A percentile compares a stretch with the other conserved stretches of the same genome.
Conservation (phyloP, 2,329 filamentous ascomycete genomes). For the Neofusicoccum laricinum region DNA sequence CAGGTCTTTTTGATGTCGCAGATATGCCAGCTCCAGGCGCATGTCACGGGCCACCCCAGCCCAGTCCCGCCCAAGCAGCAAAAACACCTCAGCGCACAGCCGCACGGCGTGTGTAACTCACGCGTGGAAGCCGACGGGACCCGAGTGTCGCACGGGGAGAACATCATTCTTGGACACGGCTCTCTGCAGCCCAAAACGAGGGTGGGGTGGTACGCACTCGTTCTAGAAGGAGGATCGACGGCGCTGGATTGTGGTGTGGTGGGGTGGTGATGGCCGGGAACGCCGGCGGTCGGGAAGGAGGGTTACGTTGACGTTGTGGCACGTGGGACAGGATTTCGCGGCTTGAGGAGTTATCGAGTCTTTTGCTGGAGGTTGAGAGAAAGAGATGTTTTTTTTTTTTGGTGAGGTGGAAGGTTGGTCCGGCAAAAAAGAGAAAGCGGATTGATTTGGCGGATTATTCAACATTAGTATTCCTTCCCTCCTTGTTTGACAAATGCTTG, state of each 20-base stretch:
- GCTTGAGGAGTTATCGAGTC: too few relatives aligned
- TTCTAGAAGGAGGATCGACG: neutral
- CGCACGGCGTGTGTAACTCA: neutral
- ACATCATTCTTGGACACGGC: neutral
- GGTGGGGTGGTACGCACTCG: neutral
- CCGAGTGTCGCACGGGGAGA: too few relatives aligned
- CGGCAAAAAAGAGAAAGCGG: too few relatives aligned
- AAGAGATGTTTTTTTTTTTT: neutral
- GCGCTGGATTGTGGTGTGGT: neutral
- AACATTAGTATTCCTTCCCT: too few relatives aligned
- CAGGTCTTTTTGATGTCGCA: too few relatives aligned
- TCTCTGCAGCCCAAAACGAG: neutral
- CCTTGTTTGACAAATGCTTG: too few relatives aligned
- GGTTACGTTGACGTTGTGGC: neutral
- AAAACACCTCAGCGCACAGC: neutral
- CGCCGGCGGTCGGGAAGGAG: neutral
- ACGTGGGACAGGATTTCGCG: neutral
- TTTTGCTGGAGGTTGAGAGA: neutral
- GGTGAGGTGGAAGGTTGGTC: neutral
- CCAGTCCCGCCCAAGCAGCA: neutral
- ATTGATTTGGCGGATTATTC: too few relatives aligned
- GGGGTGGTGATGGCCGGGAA: neutral
- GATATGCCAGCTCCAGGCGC: too few relatives aligned
- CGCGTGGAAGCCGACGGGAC: too few relatives aligned
- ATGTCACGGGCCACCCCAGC: too few relatives aligned